Percentiles rank a stretch among this genome's conserved stretches.
These are phyloP conservation scores for Diutina mesorugosa DNA, from an alignment of 1,139 yeast species.

Conservation along the genomic window DNA sequence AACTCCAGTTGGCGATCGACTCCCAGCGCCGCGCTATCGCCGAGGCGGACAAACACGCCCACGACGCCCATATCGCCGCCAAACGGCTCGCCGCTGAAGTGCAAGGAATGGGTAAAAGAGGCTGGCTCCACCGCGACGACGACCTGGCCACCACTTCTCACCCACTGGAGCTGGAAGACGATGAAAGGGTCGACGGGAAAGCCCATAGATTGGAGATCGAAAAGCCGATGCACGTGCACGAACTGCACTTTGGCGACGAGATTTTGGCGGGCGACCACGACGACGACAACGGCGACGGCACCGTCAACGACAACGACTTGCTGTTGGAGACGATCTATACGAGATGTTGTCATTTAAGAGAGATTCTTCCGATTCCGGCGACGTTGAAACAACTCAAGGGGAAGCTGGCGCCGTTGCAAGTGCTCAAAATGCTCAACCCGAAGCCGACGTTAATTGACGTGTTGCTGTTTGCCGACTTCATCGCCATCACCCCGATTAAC, in stretches of 20 bases:
- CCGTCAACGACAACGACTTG: conserved; percentile 13
- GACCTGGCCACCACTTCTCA: not conserved
- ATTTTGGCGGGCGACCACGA: conserved; percentile 6
- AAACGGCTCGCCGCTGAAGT: conserved; percentile 57
- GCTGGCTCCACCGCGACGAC: not conserved
- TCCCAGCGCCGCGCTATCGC: conserved; percentile 39
- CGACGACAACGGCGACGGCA: conserved; percentile 4
- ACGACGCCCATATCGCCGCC: conserved; percentile 64
- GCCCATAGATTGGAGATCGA: conserved; percentile 20
- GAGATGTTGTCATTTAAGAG: conserved; percentile 85
- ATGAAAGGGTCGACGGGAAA: conserved; percentile 9
- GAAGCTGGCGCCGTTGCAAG: conserved; percentile 62
- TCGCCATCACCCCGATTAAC: conserved; percentile 71
- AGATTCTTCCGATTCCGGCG: conserved; percentile 86
- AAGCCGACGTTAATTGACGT: conserved; percentile 85
- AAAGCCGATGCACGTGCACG: conserved; percentile 60
- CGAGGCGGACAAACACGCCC: conserved; percentile 61
- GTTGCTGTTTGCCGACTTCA: conserved; percentile 76
- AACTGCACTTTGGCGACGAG: conserved; percentile 37
- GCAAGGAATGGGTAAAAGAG: conserved; percentile 18
- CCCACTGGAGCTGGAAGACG: conserved; percentile 10
- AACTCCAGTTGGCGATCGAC: conserved; percentile 42
- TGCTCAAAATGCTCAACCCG: conserved; percentile 72
- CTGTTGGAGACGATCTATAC: conserved; percentile 71
- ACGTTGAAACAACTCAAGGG: conserved; percentile 74